Conservation (phyloP, 345 rosid species). For the Eutrema yunnanense region DNA sequence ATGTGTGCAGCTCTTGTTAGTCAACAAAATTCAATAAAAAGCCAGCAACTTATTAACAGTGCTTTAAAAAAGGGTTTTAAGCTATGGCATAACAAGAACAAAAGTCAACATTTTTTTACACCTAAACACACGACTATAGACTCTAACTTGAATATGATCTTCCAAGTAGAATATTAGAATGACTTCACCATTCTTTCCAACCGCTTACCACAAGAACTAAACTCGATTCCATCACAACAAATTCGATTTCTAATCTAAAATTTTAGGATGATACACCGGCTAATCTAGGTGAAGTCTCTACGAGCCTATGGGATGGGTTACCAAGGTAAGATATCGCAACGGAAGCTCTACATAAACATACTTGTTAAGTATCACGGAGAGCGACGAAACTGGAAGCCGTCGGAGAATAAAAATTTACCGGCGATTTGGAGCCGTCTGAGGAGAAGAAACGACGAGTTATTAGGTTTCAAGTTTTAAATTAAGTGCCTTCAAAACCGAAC, state of each 20-base stretch:
- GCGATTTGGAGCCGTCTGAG: conserved; percentile 18
- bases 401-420: not conserved
- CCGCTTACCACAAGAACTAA: not conserved
- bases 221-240: not conserved
- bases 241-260: not conserved
- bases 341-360: not conserved
- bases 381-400: not conserved
- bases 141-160: not conserved
- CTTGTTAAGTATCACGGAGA: not conserved
- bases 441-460: not conserved
- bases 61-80: not conserved
- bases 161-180: not conserved
- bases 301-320: not conserved
- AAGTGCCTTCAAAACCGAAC: not conserved
- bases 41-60: not conserved
- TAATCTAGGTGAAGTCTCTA: not conserved
- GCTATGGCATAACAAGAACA: not conserved
- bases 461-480: not conserved
- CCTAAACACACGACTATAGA: not conserved
- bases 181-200: not conserved
- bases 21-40: not conserved
- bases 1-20: not conserved
- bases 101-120: not conserved
- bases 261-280: not conserved
- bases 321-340: not conserved